Base-by-base conservation (phyloP, 164 flowering plant genomes). In the Dillenia suffruticosa region DNA sequence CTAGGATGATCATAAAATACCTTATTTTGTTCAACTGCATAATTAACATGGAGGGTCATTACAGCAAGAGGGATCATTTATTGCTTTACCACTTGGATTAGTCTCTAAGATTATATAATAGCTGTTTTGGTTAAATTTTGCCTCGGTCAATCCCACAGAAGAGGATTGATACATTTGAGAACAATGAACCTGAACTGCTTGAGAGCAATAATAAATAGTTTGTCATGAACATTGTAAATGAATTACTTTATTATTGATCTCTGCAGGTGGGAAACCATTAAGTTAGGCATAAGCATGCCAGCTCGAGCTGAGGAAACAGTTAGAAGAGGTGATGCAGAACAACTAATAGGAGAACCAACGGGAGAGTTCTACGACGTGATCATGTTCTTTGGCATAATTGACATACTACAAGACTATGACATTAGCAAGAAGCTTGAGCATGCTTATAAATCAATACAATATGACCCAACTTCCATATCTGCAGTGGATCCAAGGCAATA, bases 341-440 rank as follows among this genome's bases (percentile, higher is more conserved):
- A 76, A 62, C 62, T 78, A 10, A 62, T 77, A 1, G 81, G 83
- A 48, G 81, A 78, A 61, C 81, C 84, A 14, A 82, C 84, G 9
- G 84, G 86, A 10, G 86, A 85, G 69, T 68, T 71, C 46, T 77
- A 69, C 63, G 88, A 85, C 7, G 89, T 85, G 2, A 62, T 89
- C 69, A 71, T 89, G 32, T 81, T 76, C 64, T 85, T 89, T 64
- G 88, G 96, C 43, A 87, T 89, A 58, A 89, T 89, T n/a, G 96
- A 89, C 80, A 86, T 89, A 61, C 73, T 89, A 19, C 96, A 89
- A 68, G 89, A 86, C 73, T 88, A 88, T 53, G 95, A 88, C 51
- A 84, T 88, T 55, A 88, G 82, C 79, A 88, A 89, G 78, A 89
- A 89, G 76, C 82, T 89, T 5, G 96, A 89, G 67, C 92, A 87